Base-by-base conservation (phyloP, 192 early-diverging fungal species). In the Allomyces macrogynus region DNA sequence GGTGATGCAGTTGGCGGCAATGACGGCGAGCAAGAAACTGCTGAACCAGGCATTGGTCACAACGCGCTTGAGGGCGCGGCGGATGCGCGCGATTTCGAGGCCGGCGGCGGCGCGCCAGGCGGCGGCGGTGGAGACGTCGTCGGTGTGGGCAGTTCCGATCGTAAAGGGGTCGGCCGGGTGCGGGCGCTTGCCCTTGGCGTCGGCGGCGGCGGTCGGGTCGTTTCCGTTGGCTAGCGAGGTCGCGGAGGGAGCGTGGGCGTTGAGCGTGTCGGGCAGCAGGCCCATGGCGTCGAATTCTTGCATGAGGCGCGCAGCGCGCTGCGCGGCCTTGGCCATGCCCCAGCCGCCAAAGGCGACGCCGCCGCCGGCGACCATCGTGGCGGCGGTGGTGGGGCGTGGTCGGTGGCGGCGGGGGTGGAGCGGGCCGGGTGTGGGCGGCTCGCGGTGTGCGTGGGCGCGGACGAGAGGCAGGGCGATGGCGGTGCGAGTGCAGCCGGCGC, bases 1-100 rank as follows among this genome's bases (percentile, higher is more conserved):
- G 1, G 67, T 67, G 24, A 67, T 25, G 22, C 44, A 44, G 64
- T 67, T 67, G 24, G 62, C 61, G 43, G 61, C 26, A 43, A 67
- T 67, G 24, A 67, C 64, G 22, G 43, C 43, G 65, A 67, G 44
- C 26, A 67, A 66, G 32, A 23, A 67, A 1, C 43, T 24, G 24
- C 26, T 66, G 27, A 67, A 67, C 44, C 44, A 54, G 12, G 44
- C 12, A 1, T 11, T 16, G 44, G 1, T 4, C 1, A 54, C 44
- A 8, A 54, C 18, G 12, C 12, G 44, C 12, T 11, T 18, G 12
- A 54, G 18, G 44, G 18, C 10, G 12, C 18, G 12, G 44, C 44
- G 44, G 10, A 54, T 27, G 26, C 26, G 26, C 26, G 26, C 1
- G 26, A 27, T 3, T 27, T 27, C 26, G 26, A 27, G 26, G 2